Conservation (phyloP, 164 flowering plant genomes). For the Magnolia sinica region DNA sequence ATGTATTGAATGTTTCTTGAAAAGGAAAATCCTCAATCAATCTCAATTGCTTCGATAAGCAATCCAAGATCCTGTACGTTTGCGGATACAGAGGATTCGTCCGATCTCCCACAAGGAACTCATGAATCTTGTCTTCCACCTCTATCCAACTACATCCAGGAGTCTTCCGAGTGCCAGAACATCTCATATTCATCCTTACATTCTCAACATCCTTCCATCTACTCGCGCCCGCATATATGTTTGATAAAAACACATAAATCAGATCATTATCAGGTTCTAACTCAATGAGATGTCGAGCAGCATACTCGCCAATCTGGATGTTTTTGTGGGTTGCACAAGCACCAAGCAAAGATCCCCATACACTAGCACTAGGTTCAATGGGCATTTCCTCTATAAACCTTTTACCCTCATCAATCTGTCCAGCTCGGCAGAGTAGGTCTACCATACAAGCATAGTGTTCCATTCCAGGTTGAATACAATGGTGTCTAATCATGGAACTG, state of each 20-base stretch:
- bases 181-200: conserved; percentile 13
- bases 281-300: conserved; percentile 14
- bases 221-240: conserved; percentile 20
- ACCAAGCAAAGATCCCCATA: conserved; percentile 27
- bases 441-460: conserved; percentile 28
- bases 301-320: conserved; percentile 19
- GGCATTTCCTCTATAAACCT: conserved; percentile 19
- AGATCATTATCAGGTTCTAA: conserved; percentile 20
- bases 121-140: conserved; percentile 17
- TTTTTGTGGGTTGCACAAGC: conserved; percentile 23
- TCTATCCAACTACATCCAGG: conserved; percentile 34
- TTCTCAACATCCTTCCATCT: conserved; percentile 27
- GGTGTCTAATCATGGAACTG: conserved; percentile 11
- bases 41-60: conserved; percentile 11
- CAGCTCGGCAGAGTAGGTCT: conserved; percentile 24
- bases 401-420: conserved; percentile 18
- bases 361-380: conserved; percentile 20
- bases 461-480: conserved; percentile 14
- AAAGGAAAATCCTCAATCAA: neutral
- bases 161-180: conserved; percentile 14
- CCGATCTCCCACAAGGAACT: conserved; percentile 9
- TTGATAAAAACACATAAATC: conserved; percentile 19
- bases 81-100: conserved; percentile 10
- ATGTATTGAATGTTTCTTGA: neutral
- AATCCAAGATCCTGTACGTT: conserved; percentile 8